Evolutionary conservation across 208 protist genomes (phyloP).

Genomic region (Angomonas deanei): DNA sequence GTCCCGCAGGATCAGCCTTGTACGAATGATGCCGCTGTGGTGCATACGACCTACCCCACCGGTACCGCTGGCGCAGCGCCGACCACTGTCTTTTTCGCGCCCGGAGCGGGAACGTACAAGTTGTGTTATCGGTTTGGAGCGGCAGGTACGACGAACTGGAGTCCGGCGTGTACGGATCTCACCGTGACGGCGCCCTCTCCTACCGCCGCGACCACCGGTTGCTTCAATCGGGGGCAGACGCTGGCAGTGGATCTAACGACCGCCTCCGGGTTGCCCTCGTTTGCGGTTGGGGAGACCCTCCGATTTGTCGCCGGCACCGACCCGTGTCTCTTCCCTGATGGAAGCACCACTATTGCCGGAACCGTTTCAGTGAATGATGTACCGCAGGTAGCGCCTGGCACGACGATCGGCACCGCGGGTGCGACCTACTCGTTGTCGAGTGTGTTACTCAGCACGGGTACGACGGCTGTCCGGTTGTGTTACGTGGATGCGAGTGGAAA

Average conservation of each 20-base stretch:
- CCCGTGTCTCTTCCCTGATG: conserved; percentile 41
- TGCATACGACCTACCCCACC: conserved; percentile 35
- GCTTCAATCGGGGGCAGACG: conserved; percentile 60
- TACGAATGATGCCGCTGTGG: conserved; percentile 35
- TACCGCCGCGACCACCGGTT: conserved; percentile 33
- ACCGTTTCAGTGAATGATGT: conserved; percentile 53
- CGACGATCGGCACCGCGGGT: background rate
- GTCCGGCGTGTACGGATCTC: conserved; percentile 58
- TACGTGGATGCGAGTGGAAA: conserved; percentile 76
- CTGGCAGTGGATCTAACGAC: conserved; percentile 34
- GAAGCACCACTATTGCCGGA: conserved; percentile 9
- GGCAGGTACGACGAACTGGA: conserved; percentile 56
- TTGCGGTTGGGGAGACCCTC: conserved; percentile 29
- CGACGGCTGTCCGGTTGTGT: conserved; percentile 57
- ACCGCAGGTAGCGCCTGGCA: conserved; percentile 19
- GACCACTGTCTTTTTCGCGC: conserved; percentile 48
- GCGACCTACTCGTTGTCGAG: conserved; percentile 31
- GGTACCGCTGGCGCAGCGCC: conserved; percentile 4
- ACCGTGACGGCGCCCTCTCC: conserved; percentile 38
- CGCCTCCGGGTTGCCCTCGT: conserved; percentile 21
- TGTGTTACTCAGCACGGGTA: conserved; percentile 50
- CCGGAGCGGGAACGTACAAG: conserved; percentile 51
- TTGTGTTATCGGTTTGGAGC: conserved; percentile 82
- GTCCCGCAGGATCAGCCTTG: conserved; percentile 60
- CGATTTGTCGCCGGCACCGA: conserved; percentile 46